phyloP scores from a whole-genome alignment of 352 stramenopile genomes.

The Hyaloperonospora brassicae region DNA sequence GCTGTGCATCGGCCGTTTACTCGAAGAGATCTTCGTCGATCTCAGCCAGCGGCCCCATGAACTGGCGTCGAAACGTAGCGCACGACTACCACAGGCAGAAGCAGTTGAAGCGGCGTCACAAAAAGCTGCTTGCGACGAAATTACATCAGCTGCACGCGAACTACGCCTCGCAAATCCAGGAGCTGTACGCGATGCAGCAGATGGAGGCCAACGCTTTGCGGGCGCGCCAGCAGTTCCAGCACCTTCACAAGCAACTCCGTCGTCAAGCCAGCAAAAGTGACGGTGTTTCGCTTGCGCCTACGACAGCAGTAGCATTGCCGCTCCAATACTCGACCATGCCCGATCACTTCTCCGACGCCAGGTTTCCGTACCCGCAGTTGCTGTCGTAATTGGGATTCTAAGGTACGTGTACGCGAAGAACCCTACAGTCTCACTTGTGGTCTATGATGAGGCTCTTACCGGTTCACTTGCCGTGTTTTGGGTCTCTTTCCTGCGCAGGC shows the following conservation, averaged over 20 bases:
- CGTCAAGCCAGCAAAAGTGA: slow-evolving; percentile 8
- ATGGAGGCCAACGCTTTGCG: slow-evolving; percentile 41
- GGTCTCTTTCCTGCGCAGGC: no score
- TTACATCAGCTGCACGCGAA: slow-evolving; percentile 41
- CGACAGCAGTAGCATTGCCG: slow-evolving; percentile 9
- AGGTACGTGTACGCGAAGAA: no score
- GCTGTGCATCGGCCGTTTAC: slow-evolving; percentile 19
- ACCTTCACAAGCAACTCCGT: slow-evolving; percentile 23
- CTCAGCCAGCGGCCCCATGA: slow-evolving; percentile 11
- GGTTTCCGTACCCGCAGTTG: slow-evolving; percentile 24
- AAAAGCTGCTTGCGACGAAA: slow-evolving; percentile 51
- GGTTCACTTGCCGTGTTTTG: no score
- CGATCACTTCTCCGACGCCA: slow-evolving; percentile 11
- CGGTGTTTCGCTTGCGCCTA: slow-evolving; percentile 3
- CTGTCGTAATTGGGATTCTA: slow-evolving; percentile 13
- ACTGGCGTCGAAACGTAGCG: slow-evolving; percentile 47
- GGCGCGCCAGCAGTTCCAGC: slow-evolving; percentile 37
- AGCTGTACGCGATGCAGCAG: slow-evolving; percentile 40
- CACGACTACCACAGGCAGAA: slow-evolving; percentile 54
- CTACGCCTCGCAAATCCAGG: slow-evolving; percentile 33
- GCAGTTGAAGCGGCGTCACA: slow-evolving; percentile 63
- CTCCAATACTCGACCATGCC: slow-evolving; percentile 15
- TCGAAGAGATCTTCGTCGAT: slow-evolving; percentile 21
- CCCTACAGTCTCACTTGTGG: no score
- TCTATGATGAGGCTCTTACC: no score